Base-by-base conservation (phyloP, 2,329 filamentous ascomycete species). In the Diaporthe sp. region DNA sequence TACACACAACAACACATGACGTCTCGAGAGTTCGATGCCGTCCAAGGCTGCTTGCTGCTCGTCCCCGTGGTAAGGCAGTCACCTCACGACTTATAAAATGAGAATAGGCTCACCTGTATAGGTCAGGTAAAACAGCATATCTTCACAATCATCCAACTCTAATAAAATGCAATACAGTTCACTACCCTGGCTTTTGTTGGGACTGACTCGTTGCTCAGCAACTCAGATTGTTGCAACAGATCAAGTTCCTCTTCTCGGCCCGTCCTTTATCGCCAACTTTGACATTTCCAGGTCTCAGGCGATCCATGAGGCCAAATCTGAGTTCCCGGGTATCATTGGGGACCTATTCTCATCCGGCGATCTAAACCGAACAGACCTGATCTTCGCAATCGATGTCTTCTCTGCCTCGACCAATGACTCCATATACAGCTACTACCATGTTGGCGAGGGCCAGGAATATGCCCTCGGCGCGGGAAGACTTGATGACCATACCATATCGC, bases 401-500 rank as follows among this genome's bases (percentile, higher is more conserved):
- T 63, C 60, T 4, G 60, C 60, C 60, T 63, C 60, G 9, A 63
- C n/a, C n/a, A 63, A 63, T 63, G 60, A 28, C 9, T 63, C 60
- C 25, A 63, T 63, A 12, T 63, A 63, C 9, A 63, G 15, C 39
- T 63, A 63, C 39, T 63, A 63, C 8, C 60, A 63, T 44, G 15
- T 44, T 17, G 60, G 60, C 6, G 39, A 63, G 20, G 60, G 37
- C 22, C 60, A 63, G 60, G 60, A 63, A 31, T 63, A 63, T 31
- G 60, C 60, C 7, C 60, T 63, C 4, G 10, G 20, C 13, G 60
- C 22, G 13, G 60, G 39, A 20, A 28, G 15, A 2, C 15, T 63
- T 20, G 39, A 63, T 13, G 37, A 61, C 6, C 22, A 63, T n/a
- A 63, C 60, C 15, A 9, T 63, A 28, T 63, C 60, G 25, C 10